phyloP scores from a whole-genome alignment of 108 stramenopile species.

The Epithemia pelagica region DNA sequence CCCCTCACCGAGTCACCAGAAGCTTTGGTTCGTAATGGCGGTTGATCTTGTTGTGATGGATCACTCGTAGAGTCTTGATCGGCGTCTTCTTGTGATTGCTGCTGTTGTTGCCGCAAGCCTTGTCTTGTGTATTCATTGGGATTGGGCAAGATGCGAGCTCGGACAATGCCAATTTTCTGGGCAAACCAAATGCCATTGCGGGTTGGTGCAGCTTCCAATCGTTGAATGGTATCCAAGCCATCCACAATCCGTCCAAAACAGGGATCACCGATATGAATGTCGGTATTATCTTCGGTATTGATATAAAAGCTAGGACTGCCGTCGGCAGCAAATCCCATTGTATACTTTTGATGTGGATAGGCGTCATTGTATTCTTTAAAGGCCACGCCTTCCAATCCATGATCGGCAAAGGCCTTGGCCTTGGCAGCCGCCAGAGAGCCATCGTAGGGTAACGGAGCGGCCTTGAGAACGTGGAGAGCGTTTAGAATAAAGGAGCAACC shows the following conservation, averaged over 20 bases:
- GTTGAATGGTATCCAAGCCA: slow-evolving; percentile 51
- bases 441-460: slow-evolving; percentile 44
- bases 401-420: slow-evolving; percentile 36
- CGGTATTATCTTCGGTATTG: slow-evolving; percentile 77
- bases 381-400: slow-evolving; percentile 43
- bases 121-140: not conserved
- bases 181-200: slow-evolving; percentile 44
- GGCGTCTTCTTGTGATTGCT: not conserved
- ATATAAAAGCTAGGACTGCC: slow-evolving; percentile 81
- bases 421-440: slow-evolving; percentile 14
- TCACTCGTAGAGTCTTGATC: no score
- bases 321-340: slow-evolving; percentile 71
- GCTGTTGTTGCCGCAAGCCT: not conserved
- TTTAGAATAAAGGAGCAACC: slow-evolving; percentile 46
- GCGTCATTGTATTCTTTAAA: slow-evolving; percentile 68
- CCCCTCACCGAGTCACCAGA: no score
- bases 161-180: slow-evolving; percentile 32
- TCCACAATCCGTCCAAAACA: slow-evolving; percentile 66
- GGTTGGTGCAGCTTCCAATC: slow-evolving; percentile 33
- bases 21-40: no score
- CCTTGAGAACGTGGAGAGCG: slow-evolving; percentile 49
- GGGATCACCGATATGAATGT: slow-evolving; percentile 63
- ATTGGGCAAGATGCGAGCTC: slow-evolving; percentile 22
- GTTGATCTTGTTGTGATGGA: no score
- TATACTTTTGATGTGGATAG: slow-evolving; percentile 65